Percentiles rank a stretch among this genome's conserved stretches.
Conservation (phyloP, 73 alveolate species). For the Loxodes magnus region DNA sequence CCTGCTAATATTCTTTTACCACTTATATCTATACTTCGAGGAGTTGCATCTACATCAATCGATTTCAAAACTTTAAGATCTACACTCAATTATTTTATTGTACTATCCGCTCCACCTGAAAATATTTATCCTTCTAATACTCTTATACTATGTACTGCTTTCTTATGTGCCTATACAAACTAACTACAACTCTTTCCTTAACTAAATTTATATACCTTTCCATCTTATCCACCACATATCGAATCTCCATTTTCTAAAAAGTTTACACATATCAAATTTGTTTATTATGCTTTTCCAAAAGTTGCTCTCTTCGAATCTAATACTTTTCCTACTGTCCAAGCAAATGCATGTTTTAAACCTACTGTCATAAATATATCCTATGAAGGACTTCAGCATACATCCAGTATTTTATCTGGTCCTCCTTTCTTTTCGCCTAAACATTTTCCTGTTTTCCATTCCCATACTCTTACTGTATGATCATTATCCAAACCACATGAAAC, state of each 20-base stretch:
- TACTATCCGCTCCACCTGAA: constrained; percentile 87
- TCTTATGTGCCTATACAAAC: too few species aligned
- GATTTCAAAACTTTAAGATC: constrained; percentile 1
- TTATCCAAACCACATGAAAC: constrained; percentile 80
- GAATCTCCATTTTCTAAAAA: constrained; percentile 63
- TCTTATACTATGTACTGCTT: constrained; percentile 39
- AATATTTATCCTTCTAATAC: constrained; percentile 50
- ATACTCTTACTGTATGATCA: constrained; percentile 80
- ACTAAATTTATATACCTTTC: constrained; percentile 43
- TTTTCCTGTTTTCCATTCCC: constrained; percentile 62
- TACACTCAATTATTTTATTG: constrained; percentile 36
- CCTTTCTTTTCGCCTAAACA: constrained; percentile 56
- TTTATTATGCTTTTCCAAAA: constrained; percentile 42
- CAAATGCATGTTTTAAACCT: constrained; percentile 79
- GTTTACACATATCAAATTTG: constrained; percentile 54
- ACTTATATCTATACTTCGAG: constrained; percentile 74
- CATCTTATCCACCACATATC: constrained; percentile 68
- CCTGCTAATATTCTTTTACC: constrained; percentile 75
- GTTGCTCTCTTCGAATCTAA: constrained; percentile 57
- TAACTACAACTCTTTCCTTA: too few species aligned
- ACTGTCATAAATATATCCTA: constrained; percentile 76
- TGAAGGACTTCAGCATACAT: constrained; percentile 48
- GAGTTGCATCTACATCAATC: constrained; percentile 6
- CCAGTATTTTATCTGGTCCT: constrained; percentile 79
- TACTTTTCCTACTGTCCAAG: constrained; percentile 57